Conservation (phyloP, 495 filamentous ascomycete genomes). For the Talaromyces borbonicus region DNA sequence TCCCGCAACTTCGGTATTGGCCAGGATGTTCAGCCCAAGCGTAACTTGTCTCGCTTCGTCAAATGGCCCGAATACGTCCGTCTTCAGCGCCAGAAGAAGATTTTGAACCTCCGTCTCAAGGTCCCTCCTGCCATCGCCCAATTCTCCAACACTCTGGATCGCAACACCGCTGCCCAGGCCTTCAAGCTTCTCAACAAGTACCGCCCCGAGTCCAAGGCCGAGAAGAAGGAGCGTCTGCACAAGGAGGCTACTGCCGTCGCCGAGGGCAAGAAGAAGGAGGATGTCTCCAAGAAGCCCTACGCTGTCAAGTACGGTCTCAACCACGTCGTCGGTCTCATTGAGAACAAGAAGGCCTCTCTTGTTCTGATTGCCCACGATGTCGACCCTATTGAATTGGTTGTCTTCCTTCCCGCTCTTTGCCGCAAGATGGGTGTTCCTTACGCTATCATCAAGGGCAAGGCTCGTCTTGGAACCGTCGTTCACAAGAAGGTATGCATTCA, state of each 20-base stretch:
- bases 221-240: conserved; percentile 99
- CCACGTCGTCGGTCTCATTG: conserved; percentile 98
- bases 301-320: conserved; percentile 99
- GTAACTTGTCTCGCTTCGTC: conserved; percentile 98
- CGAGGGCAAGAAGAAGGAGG: conserved; percentile 99
- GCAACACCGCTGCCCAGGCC: conserved; percentile 91
- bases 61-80: conserved; percentile 99
- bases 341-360: conserved; percentile 99
- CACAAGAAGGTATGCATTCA: conserved; percentile 98
- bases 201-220: conserved; percentile 94
- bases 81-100: conserved; percentile 99
- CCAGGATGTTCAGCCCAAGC: conserved; percentile 94
- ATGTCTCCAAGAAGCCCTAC: conserved; percentile 99
- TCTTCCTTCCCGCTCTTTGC: conserved; percentile 98
- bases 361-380: conserved; percentile 99
- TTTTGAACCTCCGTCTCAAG: conserved; percentile 96
- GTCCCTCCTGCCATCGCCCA: conserved; percentile 95
- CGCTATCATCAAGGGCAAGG: conserved; percentile 99
- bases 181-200: conserved; percentile 99
- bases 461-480: conserved; percentile 93
- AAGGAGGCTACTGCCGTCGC: conserved; percentile 95
- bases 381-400: conserved; percentile 98
- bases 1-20: conserved; percentile 97
- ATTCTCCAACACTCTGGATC: conserved; percentile 95
- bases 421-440: conserved; percentile 99